Conservation (phyloP, 2,329 filamentous ascomycete genomes). For the Venturia asperata region DNA sequence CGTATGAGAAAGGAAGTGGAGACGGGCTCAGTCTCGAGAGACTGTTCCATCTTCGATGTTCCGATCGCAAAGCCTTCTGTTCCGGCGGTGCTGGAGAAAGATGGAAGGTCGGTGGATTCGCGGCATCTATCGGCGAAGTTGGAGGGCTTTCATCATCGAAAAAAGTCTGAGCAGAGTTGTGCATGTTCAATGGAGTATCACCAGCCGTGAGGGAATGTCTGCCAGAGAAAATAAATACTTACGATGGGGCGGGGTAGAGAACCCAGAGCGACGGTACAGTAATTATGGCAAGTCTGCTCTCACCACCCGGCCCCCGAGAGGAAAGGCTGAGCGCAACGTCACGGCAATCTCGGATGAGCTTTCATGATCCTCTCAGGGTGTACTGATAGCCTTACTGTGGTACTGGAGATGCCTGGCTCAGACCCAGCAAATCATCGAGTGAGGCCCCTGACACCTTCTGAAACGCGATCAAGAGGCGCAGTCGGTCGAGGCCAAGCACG, state of each 20-base stretch:
- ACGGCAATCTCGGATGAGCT: neutral
- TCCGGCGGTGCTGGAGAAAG: neutral
- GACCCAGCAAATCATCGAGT: neutral
- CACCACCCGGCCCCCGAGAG: neutral
- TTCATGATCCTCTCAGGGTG: neutral
- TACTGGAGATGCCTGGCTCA: no score
- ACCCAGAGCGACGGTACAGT: neutral
- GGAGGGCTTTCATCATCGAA: neutral
- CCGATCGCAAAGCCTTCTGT: neutral
- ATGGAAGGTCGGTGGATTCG: neutral
- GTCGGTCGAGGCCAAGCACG: neutral
- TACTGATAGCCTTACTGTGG: no score
- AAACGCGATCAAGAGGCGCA: neutral
- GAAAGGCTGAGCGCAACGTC: neutral
- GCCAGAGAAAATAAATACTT: neutral
- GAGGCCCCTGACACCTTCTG: neutral
- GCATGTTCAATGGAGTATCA: neutral
- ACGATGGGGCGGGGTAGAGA: neutral
- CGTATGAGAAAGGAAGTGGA: conserved; percentile 11
- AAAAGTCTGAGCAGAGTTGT: neutral
- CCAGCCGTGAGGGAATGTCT: neutral
- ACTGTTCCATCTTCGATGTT: conserved; percentile 11
- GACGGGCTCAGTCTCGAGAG: neutral
- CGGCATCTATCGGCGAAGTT: neutral
- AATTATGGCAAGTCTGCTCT: neutral